Percentiles rank a stretch among this genome's conserved stretches.
Evolutionary conservation across 2,329 filamentous ascomycete genomes (phyloP).

Genomic region (Botrytis fragariae): DNA sequence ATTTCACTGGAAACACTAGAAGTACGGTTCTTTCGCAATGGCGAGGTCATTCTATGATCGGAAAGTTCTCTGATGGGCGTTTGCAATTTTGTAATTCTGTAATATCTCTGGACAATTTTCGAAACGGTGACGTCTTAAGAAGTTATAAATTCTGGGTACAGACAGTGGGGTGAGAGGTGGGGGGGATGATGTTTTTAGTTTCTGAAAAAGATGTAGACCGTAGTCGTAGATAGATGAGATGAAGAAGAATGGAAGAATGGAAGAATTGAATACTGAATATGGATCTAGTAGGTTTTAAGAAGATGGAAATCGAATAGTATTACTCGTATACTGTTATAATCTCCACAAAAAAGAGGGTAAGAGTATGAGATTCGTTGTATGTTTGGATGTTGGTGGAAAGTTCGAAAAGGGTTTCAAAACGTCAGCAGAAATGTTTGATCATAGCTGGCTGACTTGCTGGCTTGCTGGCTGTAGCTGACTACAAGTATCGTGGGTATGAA

Average conservation of each 20-base stretch:
- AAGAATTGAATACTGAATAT: not conserved
- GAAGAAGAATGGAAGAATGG: not conserved
- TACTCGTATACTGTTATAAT: not conserved
- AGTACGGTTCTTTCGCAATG: constrained; percentile 24
- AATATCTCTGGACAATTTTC: not conserved
- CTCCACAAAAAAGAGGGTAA: not conserved
- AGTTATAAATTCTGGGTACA: not conserved
- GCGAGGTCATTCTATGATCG: constrained; percentile 29
- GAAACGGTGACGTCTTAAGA: not conserved
- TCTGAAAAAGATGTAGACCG: not conserved
- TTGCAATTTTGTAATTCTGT: not conserved
- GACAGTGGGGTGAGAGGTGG: not conserved
- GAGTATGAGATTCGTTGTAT: not conserved
- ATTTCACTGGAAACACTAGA: constrained; percentile 33
- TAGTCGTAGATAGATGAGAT: not conserved
- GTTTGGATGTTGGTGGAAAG: constrained; percentile 2
- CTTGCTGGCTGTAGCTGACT: not conserved
- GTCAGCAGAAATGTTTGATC: not conserved
- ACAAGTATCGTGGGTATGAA: not conserved
- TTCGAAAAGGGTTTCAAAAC: not conserved
- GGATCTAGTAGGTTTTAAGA: not conserved
- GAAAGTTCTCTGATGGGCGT: not conserved
- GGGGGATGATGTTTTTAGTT: not conserved
- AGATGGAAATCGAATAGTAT: not conserved
- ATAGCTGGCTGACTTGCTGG: not conserved